These are phyloP conservation scores for Fraxinus platypoda DNA, from an alignment of 305 asterid species.

Conservation along the genomic window DNA sequence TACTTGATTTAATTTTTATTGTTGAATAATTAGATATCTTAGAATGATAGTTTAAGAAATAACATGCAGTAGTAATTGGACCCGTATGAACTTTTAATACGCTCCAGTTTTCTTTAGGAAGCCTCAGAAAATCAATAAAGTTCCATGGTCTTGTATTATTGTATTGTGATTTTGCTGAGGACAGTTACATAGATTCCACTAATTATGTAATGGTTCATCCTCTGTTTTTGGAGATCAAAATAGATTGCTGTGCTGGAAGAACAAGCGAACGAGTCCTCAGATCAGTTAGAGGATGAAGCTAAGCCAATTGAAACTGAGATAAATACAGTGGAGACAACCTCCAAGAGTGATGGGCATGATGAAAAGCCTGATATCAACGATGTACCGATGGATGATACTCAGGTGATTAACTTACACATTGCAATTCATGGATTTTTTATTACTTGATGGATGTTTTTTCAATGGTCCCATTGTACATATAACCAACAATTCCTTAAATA, in stretches of 20 bases:
- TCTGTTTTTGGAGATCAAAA: slow-evolving; percentile 26
- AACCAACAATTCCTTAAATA: background rate
- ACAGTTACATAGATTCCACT: background rate
- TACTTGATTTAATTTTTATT: background rate
- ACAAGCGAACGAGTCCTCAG: slow-evolving; percentile 65
- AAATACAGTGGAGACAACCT: slow-evolving; percentile 40
- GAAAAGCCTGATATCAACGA: slow-evolving; percentile 93
- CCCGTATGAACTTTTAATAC: background rate
- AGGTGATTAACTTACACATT: slow-evolving; percentile 38
- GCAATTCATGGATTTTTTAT: background rate
- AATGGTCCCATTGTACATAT: background rate
- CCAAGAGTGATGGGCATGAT: slow-evolving; percentile 49
- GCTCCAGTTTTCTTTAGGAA: background rate
- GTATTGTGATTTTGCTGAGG: background rate
- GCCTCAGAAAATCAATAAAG: background rate
- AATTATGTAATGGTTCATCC: background rate
- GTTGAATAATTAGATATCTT: background rate
- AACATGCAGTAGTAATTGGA: background rate
- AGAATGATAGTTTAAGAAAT: background rate
- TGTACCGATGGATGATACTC: slow-evolving; percentile 62
- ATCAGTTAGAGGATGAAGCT: slow-evolving; percentile 68
- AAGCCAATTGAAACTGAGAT: slow-evolving; percentile 50
- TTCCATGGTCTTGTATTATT: background rate
- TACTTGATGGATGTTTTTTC: background rate
- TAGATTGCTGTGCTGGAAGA: slow-evolving; percentile 75